Conservation (phyloP, 768 basidiomycete genomes). For the Amanita muscaria region DNA sequence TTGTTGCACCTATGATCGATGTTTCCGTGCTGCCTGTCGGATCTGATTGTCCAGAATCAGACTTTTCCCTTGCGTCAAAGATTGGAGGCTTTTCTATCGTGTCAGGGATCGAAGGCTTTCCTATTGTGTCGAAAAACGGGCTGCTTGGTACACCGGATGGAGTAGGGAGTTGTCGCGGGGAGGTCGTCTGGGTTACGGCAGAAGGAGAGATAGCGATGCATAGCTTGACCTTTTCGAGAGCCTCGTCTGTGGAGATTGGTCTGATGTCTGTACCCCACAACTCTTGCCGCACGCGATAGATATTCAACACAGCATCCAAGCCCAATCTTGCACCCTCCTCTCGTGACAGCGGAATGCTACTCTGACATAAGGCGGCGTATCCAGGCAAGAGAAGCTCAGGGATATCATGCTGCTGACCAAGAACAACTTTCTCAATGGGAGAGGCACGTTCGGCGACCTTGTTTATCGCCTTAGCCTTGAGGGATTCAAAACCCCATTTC, state of each 20-base stretch:
- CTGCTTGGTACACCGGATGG: too few relatives aligned
- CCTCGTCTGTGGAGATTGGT: neutral
- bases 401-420: neutral
- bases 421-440: slow-evolving; percentile 4
- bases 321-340: slow-evolving; percentile 5
- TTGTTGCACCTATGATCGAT: too few relatives aligned
- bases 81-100: too few relatives aligned
- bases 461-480: neutral
- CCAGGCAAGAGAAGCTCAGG: neutral
- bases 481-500: slow-evolving; percentile 7
- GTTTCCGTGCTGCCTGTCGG: too few relatives aligned
- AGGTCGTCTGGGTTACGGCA: neutral
- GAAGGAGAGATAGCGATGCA: neutral
- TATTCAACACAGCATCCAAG: slow-evolving; percentile 3
- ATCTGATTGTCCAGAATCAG: too few relatives aligned
- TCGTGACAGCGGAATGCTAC: neutral
- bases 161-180: too few relatives aligned
- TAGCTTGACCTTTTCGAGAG: neutral
- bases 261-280: neutral
- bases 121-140: too few relatives aligned
- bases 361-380: slow-evolving; percentile 4
- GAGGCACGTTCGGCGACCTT: neutral
- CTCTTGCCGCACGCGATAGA: slow-evolving; percentile 8
- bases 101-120: too few relatives aligned
- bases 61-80: too few relatives aligned